Conservation (phyloP, 23 red algal species). For the Agarophyton chilense region DNA sequence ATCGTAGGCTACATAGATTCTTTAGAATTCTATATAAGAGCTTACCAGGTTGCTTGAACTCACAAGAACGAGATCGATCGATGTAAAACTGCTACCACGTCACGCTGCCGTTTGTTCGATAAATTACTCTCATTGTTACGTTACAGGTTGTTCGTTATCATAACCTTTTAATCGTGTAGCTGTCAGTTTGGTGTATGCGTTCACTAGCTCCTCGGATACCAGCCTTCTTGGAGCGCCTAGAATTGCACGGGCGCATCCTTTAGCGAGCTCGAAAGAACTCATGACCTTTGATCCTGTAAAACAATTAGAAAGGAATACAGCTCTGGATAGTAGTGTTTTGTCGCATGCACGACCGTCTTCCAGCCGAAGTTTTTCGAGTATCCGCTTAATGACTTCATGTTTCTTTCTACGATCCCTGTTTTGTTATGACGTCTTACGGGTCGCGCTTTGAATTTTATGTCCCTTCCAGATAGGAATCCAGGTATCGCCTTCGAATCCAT, state of each 20-base stretch:
- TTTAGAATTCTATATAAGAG: too few species aligned
- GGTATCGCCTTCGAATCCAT: too few species aligned
- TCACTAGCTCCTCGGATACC: background rate
- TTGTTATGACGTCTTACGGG: slow-evolving; percentile 29
- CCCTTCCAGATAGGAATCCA: too few species aligned
- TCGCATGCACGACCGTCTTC: background rate
- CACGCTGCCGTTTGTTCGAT: too few species aligned
- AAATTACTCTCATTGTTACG: too few species aligned
- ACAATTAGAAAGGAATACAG: slow-evolving; percentile 25
- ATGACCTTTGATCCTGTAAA: slow-evolving; percentile 22
- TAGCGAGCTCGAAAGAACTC: slow-evolving; percentile 13
- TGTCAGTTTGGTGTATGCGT: background rate
- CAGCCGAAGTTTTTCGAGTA: background rate
- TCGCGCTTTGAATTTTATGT: slow-evolving; percentile 17
- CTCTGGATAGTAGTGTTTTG: background rate
- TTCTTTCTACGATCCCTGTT: slow-evolving; percentile 27
- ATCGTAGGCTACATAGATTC: too few species aligned
- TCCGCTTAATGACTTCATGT: background rate
- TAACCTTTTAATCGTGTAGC: too few species aligned
- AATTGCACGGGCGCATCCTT: background rate
- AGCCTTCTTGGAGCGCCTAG: background rate
- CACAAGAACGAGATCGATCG: too few species aligned
- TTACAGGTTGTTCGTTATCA: too few species aligned
- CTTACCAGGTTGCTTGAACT: too few species aligned
- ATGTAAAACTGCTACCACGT: too few species aligned